Conservation (phyloP, 352 stramenopile genomes). For the Peronospora farinosa region DNA sequence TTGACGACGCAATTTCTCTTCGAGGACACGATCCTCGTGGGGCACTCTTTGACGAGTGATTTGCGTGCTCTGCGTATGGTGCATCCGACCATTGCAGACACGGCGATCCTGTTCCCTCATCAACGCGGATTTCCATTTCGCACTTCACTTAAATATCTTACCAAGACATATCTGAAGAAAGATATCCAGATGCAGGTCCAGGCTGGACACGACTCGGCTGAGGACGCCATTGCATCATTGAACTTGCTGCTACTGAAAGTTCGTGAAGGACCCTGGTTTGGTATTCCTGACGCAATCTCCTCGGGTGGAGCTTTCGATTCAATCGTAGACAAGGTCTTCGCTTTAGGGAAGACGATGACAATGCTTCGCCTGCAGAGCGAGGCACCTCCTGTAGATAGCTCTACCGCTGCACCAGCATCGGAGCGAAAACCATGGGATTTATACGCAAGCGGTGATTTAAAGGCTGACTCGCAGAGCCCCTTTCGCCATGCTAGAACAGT, state of each 20-base stretch:
- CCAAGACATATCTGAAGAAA: conserved; percentile 72
- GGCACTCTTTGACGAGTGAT: conserved; percentile 84
- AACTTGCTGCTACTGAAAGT: conserved; percentile 75
- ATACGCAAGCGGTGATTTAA: conserved; percentile 61
- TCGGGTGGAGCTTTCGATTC: conserved; percentile 53
- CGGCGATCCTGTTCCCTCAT: conserved; percentile 79
- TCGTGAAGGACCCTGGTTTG: conserved; percentile 55
- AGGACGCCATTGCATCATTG: conserved; percentile 77
- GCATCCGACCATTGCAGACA: conserved; percentile 67
- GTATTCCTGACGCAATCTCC: conserved; percentile 45
- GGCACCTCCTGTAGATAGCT: conserved; percentile 7
- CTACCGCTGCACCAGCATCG: neutral
- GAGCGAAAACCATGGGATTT: conserved; percentile 67
- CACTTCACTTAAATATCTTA: conserved; percentile 76
- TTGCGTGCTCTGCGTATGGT: conserved; percentile 70
- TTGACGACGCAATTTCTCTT: conserved; percentile 55
- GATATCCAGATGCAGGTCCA: conserved; percentile 71
- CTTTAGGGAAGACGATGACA: conserved; percentile 41
- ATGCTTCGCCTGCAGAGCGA: conserved; percentile 35
- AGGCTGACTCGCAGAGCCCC: conserved; percentile 39
- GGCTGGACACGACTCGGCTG: conserved; percentile 70
- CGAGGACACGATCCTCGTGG: conserved; percentile 74
- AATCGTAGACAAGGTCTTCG: conserved; percentile 50
- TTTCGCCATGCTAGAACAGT: conserved; percentile 40
- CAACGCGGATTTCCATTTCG: conserved; percentile 77